phyloP scores from a whole-genome alignment of 176 grass and related monocot species.

The Themeda triandra region DNA sequence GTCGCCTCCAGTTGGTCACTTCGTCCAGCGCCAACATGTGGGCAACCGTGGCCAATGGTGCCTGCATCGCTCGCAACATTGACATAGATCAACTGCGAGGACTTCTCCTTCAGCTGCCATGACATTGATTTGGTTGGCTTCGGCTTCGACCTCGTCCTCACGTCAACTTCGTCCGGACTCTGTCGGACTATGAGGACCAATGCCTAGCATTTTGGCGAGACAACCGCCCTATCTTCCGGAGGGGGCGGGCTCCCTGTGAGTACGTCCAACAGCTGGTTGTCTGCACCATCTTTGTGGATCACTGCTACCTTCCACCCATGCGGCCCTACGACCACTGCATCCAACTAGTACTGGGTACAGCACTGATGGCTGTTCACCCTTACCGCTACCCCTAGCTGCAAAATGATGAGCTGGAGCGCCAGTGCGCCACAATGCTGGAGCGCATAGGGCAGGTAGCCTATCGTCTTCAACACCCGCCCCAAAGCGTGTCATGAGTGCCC shows the following conservation, averaged over 20 bases:
- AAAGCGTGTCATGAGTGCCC: neutral
- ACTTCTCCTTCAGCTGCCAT: too few relatives aligned
- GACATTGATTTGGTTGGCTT: too few relatives aligned
- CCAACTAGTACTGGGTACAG: too few relatives aligned
- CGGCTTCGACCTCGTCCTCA: neutral
- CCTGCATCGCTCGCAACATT: too few relatives aligned
- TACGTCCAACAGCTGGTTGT: too few relatives aligned
- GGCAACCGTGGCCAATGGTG: neutral
- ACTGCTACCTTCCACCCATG: neutral
- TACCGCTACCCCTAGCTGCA: neutral
- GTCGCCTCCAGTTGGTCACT: neutral
- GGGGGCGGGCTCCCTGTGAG: too few relatives aligned
- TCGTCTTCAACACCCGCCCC: too few relatives aligned
- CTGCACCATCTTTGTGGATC: neutral
- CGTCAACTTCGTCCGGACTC: neutral
- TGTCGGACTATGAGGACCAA: neutral
- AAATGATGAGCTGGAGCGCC: neutral
- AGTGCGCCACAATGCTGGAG: neutral
- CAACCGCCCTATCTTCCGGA: too few relatives aligned
- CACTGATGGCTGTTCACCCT: neutral
- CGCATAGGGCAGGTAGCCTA: too few relatives aligned
- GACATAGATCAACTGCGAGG: too few relatives aligned
- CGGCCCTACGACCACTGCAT: neutral
- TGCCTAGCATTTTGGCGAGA: neutral
- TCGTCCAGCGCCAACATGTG: neutral